These are phyloP conservation scores for Polygonum maritimum DNA, from an alignment of 148 eudicot species.

Conservation along the genomic window DNA sequence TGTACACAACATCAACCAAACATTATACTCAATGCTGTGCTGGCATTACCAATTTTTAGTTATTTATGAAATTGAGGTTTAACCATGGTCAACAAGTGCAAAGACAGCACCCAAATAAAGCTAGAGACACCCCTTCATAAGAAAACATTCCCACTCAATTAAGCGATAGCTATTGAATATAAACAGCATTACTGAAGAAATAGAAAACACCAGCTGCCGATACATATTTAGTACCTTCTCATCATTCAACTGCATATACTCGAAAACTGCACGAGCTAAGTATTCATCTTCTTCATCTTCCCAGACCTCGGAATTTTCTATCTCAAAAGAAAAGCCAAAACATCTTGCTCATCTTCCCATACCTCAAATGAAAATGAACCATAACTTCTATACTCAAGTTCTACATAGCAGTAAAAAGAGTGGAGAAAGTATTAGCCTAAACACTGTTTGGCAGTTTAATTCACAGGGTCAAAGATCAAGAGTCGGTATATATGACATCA, in stretches of 20 bases:
- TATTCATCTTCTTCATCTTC: conserved; percentile 93
- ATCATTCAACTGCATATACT: conserved; percentile 79
- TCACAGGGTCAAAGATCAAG: not conserved
- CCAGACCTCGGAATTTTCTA: conserved; percentile 32
- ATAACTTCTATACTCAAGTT: not conserved
- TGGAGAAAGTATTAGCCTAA: not conserved
- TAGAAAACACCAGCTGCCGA: not conserved
- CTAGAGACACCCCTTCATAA: not conserved
- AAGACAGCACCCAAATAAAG: not conserved
- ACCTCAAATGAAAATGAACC: not conserved
- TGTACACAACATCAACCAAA: not conserved
- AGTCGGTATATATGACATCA: not conserved
- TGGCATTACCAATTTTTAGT: not conserved
- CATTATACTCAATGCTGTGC: not conserved
- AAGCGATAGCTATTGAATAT: not conserved
- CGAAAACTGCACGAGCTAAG: conserved; percentile 61
- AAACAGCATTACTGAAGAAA: not conserved
- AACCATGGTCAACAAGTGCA: not conserved
- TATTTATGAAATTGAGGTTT: not conserved
- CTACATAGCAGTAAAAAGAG: not conserved
- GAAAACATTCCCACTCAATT: not conserved
- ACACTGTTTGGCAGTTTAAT: not conserved
- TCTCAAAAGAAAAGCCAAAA: conserved; percentile 26
- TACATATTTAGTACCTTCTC: conserved; percentile 38
- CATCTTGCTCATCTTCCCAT: conserved; percentile 90